phyloP scores from a whole-genome alignment of 2,329 filamentous ascomycete species.

The Elsinoe perseae region DNA sequence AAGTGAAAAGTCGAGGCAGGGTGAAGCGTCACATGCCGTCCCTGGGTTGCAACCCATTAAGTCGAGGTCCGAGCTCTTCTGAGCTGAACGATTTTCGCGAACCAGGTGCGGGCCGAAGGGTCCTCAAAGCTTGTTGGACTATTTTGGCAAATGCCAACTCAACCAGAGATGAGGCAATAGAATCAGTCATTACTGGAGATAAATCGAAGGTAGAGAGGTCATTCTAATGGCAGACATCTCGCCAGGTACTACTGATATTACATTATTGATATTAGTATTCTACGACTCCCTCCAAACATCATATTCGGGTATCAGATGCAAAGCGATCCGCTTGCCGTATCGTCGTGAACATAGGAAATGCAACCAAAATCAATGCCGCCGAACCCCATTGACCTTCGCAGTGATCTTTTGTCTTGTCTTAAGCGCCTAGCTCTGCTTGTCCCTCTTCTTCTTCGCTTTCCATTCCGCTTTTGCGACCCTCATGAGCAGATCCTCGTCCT shows the following conservation, averaged over 20 bases:
- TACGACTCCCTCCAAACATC: neutral
- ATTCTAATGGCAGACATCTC: neutral
- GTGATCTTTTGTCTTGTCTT: neutral
- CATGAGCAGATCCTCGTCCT: constrained; percentile 91
- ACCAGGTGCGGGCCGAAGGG: neutral
- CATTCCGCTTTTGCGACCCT: constrained; percentile 80
- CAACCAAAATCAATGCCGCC: neutral
- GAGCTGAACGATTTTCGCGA: neutral
- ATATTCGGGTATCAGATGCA: constrained; percentile 13
- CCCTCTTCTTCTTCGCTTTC: constrained; percentile 55
- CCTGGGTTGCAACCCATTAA: neutral
- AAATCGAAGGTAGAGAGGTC: too few relatives aligned
- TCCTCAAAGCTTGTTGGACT: neutral
- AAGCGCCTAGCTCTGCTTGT: constrained; percentile 14
- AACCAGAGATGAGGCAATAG: neutral
- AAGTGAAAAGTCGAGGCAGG: neutral
- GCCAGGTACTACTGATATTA: constrained; percentile 1
- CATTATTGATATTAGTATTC: neutral
- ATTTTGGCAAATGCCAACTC: constrained; percentile 3
- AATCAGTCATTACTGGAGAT: neutral
- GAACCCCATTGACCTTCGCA: neutral
- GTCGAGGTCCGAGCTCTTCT: neutral
- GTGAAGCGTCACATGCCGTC: constrained; percentile 1
- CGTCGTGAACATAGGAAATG: constrained; percentile 9
- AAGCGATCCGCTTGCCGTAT: constrained; percentile 9